Percentiles rank a stretch among this genome's conserved stretches.
Evolutionary conservation across 495 filamentous ascomycete genomes (phyloP).

Genomic region (Aspergillus avenaceus): DNA sequence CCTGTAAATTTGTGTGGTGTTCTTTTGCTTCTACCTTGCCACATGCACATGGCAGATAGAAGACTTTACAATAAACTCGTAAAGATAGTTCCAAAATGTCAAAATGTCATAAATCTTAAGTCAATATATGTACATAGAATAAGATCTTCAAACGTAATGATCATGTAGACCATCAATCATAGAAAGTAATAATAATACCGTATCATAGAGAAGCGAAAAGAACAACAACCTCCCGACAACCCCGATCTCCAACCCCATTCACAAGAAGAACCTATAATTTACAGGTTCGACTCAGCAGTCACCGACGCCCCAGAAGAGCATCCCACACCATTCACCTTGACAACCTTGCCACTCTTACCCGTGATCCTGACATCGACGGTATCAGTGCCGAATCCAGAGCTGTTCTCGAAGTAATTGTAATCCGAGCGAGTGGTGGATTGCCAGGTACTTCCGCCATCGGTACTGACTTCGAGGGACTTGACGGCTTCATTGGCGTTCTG

Average conservation of each 20-base stretch:
- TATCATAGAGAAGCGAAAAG: neutral
- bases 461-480: slow-evolving; percentile 50
- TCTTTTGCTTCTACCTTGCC: too few relatives aligned
- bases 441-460: slow-evolving; percentile 53
- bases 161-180: neutral
- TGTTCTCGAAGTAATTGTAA: slow-evolving; percentile 61
- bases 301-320: slow-evolving; percentile 15
- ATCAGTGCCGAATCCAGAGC: slow-evolving; percentile 47
- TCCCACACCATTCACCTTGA: slow-evolving; percentile 29
- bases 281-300: slow-evolving; percentile 27
- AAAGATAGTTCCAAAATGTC: too few relatives aligned
- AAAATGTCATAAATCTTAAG: too few relatives aligned
- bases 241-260: neutral
- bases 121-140: neutral
- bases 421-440: slow-evolving; percentile 39
- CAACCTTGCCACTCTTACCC: slow-evolving; percentile 37
- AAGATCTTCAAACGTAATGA: neutral
- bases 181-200: neutral
- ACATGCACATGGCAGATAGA: too few relatives aligned
- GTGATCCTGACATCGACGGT: slow-evolving; percentile 52
- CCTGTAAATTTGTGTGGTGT: neutral
- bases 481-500: slow-evolving; percentile 53
- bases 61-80: too few relatives aligned
- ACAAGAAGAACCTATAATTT: neutral
- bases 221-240: neutral